Evolutionary conservation across 2,329 filamentous ascomycete genomes (phyloP).

Genomic region (Diaporthe capsici): DNA sequence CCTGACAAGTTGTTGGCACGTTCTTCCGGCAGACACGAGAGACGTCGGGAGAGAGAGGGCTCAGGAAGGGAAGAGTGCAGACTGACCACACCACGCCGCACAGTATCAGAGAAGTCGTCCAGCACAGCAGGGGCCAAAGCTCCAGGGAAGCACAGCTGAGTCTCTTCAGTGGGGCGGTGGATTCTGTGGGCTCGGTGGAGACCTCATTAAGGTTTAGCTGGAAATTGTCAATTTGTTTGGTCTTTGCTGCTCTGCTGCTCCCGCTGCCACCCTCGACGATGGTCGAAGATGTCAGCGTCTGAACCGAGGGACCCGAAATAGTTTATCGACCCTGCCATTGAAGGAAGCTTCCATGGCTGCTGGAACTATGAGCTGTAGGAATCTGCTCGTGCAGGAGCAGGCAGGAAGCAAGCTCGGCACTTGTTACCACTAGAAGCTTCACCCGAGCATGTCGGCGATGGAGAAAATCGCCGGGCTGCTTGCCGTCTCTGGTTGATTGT

Average conservation of each 20-base stretch:
- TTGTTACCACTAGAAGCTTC: neutral
- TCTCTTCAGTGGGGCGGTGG: conserved; percentile 30
- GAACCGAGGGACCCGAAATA: neutral
- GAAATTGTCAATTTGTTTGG: conserved; percentile 25
- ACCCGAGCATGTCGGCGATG: neutral
- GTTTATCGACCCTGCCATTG: neutral
- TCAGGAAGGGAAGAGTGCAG: neutral
- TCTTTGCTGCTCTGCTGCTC: neutral
- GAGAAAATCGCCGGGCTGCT: neutral
- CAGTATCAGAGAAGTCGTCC: neutral
- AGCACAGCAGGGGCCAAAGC: neutral
- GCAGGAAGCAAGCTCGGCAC: conserved; percentile 4
- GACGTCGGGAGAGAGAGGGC: neutral
- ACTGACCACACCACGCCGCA: neutral
- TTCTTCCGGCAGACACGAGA: neutral
- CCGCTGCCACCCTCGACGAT: neutral
- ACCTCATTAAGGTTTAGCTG: conserved; percentile 23
- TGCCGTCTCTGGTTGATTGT: neutral
- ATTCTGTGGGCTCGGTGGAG: conserved; percentile 8
- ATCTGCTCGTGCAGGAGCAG: neutral
- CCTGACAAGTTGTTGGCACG: neutral
- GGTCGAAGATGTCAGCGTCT: neutral
- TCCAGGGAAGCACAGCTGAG: conserved; percentile 26
- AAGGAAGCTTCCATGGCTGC: neutral
- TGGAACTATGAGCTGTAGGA: neutral